phyloP scores from a whole-genome alignment of 176 grass and related monocot genomes.

The Paspalum vaginatum region DNA sequence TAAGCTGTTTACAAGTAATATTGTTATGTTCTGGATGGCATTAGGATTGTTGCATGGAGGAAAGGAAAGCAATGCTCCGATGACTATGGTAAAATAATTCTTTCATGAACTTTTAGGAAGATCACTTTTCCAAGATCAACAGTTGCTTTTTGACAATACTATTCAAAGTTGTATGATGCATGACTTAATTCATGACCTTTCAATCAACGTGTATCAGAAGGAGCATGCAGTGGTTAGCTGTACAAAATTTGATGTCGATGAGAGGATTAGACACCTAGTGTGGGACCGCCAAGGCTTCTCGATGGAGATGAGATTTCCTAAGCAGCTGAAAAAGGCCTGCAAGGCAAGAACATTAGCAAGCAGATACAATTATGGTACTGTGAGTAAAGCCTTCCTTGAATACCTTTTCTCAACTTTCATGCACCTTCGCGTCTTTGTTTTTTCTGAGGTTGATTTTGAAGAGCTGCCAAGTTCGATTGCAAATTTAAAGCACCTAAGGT shows the following conservation, averaged over 20 bases:
- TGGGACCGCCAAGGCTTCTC: neutral
- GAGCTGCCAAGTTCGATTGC: neutral
- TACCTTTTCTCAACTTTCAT: slow-evolving; percentile 9
- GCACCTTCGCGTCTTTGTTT: neutral
- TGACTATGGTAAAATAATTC: neutral
- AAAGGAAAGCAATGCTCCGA: neutral
- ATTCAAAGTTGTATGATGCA: neutral
- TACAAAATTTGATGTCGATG: neutral
- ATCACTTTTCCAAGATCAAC: slow-evolving; percentile 17
- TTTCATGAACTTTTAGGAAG: neutral
- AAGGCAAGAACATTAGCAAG: slow-evolving; percentile 26
- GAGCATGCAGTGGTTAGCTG: neutral
- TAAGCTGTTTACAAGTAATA: neutral
- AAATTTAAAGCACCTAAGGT: slow-evolving; percentile 28
- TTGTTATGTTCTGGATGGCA: slow-evolving; percentile 4
- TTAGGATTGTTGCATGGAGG: neutral
- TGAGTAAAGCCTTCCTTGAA: slow-evolving; percentile 27
- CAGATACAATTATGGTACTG: neutral
- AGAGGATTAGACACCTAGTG: slow-evolving; percentile 1
- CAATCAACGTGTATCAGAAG: neutral
- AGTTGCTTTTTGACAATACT: neutral
- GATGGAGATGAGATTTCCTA: neutral
- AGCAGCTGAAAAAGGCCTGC: neutral
- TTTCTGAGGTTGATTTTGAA: neutral
- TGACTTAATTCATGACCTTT: slow-evolving; percentile 4